Evolutionary conservation across 306 rosid species (phyloP).

Genomic region (Trifolium dubium): DNA sequence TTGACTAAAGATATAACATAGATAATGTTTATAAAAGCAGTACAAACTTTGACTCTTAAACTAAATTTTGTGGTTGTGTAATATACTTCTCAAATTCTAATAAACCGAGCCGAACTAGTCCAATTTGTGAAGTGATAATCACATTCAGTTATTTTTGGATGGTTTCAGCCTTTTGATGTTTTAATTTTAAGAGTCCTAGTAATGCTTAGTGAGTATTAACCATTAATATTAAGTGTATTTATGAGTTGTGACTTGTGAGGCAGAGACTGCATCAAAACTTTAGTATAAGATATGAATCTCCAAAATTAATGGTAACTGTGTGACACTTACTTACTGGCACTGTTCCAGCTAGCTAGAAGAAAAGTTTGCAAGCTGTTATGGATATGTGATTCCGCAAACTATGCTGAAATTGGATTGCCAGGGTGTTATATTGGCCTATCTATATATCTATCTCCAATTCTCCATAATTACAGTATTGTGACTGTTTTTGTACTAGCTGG

Average conservation of each 20-base stretch:
- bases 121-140: not conserved
- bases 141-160: not conserved
- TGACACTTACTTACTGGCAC: conserved; percentile 20
- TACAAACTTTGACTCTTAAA: too few species aligned
- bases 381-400: conserved; percentile 34
- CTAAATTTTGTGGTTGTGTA: too few species aligned
- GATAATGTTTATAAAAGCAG: too few species aligned
- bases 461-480: conserved; percentile 7
- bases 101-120: not conserved
- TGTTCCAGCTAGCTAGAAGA: conserved; percentile 9
- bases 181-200: not conserved
- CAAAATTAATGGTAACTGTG: conserved; percentile 30
- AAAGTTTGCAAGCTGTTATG: conserved; percentile 32
- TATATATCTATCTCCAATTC: conserved; percentile 4
- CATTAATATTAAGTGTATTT: not conserved
- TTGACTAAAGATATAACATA: too few species aligned
- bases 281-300: conserved; percentile 22
- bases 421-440: conserved; percentile 18
- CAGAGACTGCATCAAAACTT: not conserved
- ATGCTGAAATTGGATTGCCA: conserved; percentile 34
- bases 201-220: not conserved
- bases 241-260: not conserved
- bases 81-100: too few species aligned
- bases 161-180: too few species aligned
- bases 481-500: not conserved